Evolutionary conservation across 129 eudicot genomes (phyloP), one percentile per base, ranked within the genome.

Genomic region (Erigeron canadensis): DNA sequence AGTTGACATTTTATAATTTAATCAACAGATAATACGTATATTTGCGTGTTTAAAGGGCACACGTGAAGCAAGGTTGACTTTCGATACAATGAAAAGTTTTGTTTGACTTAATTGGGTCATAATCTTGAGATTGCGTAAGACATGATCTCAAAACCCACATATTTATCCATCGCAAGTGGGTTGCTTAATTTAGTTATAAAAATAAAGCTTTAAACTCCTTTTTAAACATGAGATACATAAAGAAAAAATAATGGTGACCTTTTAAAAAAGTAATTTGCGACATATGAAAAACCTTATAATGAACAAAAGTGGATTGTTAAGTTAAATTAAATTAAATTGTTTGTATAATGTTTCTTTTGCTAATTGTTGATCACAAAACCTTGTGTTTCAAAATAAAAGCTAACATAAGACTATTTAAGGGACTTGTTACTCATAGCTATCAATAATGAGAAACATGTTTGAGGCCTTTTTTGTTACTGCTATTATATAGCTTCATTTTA

Each of bases 101-200:
- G 43, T 72, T 63, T 66, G 73, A 80, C 67, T 22, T 53, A 63
- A 76, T 76, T 76, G 39, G 65, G 42, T 79, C 63, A 40, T 48
- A 57, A 46, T 9, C 18, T 28, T 60, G 46, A 70, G 81, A 81
- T 75, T 77, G 75, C 85, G 85, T 67, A 81, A 77, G 69, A 75
- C 73, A 72, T 81, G 85, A 81, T 72, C 79, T 72, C 79, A 81
- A 61, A 16, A 55, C 71, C 77, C 73, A 80, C 69, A 54, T 61
- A 74, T 51, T 41, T 38, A 6, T 28, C 48, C 7, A 5, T 75
- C 44, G 58, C 56, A 22, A 75, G 74, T 75, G 74, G 77, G 41
- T 44, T 66, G 55, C 1, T 65, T 43, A 42, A 8, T 2, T 42
- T 42, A 10, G 23, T 6, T 54, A 15, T 37, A 19, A 75, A 65